Conservation (phyloP, 345 rosid genomes). For the Citrus inodora region DNA sequence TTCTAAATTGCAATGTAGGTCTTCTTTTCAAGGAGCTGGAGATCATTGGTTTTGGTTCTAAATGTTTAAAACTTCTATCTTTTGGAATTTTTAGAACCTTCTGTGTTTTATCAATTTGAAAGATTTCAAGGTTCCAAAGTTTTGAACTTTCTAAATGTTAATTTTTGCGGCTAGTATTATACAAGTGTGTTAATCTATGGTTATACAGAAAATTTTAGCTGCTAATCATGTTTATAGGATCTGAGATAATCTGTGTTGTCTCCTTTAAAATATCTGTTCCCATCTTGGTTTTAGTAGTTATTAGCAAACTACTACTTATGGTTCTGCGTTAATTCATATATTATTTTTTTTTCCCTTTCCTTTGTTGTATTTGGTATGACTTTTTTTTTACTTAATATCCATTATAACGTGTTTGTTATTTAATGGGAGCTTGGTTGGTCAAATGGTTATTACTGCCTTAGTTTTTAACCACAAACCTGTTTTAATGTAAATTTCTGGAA, state of each 20-base stretch:
- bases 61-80: not conserved
- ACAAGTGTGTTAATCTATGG: not conserved
- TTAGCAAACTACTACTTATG: not conserved
- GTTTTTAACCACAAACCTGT: not conserved
- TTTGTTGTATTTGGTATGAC: not conserved
- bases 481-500: too few species aligned
- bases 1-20: not conserved
- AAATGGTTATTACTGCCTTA: not conserved
- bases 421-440: not conserved
- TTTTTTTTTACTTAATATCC: not conserved
- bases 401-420: not conserved
- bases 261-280: not conserved
- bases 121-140: not conserved
- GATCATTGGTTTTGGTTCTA: not conserved
- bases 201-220: not conserved
- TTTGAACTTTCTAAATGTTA: not conserved
- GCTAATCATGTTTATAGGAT: constrained; percentile 11
- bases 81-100: not conserved
- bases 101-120: not conserved
- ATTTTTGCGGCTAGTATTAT: not conserved
- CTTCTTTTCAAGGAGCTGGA: not conserved
- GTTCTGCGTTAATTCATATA: not conserved
- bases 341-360: not conserved
- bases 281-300: constrained; percentile 13
- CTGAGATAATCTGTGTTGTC: not conserved